phyloP scores from a whole-genome alignment of 805 yeast genomes.

The Pichia scutulata region DNA sequence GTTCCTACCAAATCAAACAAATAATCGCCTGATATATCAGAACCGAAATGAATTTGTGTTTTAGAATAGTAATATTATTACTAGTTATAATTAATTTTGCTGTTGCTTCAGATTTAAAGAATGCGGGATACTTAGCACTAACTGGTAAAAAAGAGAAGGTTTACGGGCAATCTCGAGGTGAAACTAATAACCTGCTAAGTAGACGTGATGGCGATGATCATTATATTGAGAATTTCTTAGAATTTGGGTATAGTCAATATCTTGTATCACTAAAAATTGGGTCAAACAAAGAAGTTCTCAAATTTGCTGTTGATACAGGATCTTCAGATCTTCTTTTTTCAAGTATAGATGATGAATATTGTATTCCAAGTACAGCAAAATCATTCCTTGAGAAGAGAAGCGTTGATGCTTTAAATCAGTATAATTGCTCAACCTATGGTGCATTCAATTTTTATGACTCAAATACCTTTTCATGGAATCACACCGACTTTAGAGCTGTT shows the following conservation, averaged over 20 bases:
- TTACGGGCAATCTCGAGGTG: neutral
- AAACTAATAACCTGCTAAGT: neutral
- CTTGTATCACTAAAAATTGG: conserved; percentile 44
- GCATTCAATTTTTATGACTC: conserved; percentile 39
- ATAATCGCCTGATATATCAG: neutral
- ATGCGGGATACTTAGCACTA: neutral
- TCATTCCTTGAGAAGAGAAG: neutral
- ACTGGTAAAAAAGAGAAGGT: neutral
- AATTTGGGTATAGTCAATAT: conserved; percentile 24
- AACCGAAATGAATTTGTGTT: neutral
- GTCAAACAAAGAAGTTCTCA: conserved; percentile 46
- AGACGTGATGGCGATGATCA: neutral
- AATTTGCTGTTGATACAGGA: conserved; percentile 65
- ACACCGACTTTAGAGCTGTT: conserved; percentile 33
- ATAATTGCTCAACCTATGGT: conserved; percentile 38
- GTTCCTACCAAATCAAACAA: neutral
- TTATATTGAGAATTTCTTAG: neutral
- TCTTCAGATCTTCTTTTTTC: conserved; percentile 68
- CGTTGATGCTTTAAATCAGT: conserved; percentile 6
- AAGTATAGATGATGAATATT: conserved; percentile 39
- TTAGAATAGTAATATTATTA: neutral
- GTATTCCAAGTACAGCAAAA: conserved; percentile 18
- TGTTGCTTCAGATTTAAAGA: neutral
- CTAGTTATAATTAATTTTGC: neutral
- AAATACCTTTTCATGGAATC: conserved; percentile 31